Conservation (phyloP, 352 stramenopile genomes). For the Phytopythium cucurbitacearum region DNA sequence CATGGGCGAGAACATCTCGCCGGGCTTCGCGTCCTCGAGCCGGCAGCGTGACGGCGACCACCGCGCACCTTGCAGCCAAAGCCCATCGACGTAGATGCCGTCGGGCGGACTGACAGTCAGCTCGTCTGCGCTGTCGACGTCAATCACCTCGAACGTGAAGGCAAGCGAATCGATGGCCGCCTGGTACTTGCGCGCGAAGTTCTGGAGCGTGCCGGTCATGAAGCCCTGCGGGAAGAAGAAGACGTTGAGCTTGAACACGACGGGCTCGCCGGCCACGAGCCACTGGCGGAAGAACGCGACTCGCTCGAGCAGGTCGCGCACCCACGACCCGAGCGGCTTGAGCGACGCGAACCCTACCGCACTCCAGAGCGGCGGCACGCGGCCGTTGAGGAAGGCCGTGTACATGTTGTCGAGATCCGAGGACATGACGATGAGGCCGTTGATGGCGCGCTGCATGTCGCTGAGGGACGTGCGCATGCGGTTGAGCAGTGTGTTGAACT, state of each 20-base stretch:
- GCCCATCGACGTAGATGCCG: conserved; percentile 90
- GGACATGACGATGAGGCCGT: conserved; percentile 92
- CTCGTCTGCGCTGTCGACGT: conserved; percentile 50
- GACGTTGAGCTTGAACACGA: conserved; percentile 88
- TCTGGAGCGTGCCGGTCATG: conserved; percentile 95
- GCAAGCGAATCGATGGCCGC: conserved; percentile 92
- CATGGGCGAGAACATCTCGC: conserved; percentile 93
- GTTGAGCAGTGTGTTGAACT: conserved; percentile 90
- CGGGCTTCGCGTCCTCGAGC: conserved; percentile 81
- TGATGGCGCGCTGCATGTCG: conserved; percentile 80
- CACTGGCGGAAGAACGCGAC: conserved; percentile 92
- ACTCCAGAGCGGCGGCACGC: conserved; percentile 87
- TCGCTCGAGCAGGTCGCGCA: conserved; percentile 84
- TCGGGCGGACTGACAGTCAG: conserved; percentile 71
- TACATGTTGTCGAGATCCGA: conserved; percentile 97
- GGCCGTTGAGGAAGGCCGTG: conserved; percentile 89
- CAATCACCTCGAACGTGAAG: conserved; percentile 88
- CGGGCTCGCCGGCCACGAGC: conserved; percentile 88
- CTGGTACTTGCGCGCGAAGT: conserved; percentile 93
- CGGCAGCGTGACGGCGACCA: conserved; percentile 69
- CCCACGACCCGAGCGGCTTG: conserved; percentile 91
- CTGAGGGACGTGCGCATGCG: conserved; percentile 78
- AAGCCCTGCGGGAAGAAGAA: conserved; percentile 97
- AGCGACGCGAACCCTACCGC: conserved; percentile 90
- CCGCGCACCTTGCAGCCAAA: conserved; percentile 86